A percentile compares a stretch with the other conserved stretches of the same genome.
Evolutionary conservation across 2,329 filamentous ascomycete genomes (phyloP).

Genomic region (Helotiales sp.): DNA sequence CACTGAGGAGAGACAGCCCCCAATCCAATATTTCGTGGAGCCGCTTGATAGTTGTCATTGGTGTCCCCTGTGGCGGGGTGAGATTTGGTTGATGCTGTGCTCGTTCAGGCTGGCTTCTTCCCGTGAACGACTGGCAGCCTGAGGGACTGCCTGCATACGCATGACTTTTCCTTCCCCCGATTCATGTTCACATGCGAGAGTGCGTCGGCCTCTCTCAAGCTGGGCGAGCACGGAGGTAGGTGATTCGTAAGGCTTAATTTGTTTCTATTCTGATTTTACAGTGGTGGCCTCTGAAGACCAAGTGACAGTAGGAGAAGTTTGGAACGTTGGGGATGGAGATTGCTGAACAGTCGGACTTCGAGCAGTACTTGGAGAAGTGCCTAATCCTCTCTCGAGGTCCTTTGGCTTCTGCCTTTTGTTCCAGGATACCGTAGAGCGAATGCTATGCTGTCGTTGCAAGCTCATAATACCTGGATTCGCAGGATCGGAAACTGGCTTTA

Average conservation of each 20-base stretch:
- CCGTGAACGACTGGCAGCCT: not conserved
- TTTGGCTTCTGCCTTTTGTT: slow-evolving; percentile 1
- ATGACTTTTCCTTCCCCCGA: not conserved
- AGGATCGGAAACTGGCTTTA: not conserved
- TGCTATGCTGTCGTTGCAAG: slow-evolving; percentile 3
- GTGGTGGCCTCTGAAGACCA: slow-evolving; percentile 13
- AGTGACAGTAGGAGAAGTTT: slow-evolving; percentile 3
- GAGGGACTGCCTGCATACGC: not conserved
- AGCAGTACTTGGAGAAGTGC: not conserved
- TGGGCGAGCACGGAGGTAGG: not conserved
- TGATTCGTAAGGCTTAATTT: not conserved
- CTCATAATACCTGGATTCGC: not conserved
- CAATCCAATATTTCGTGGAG: not conserved
- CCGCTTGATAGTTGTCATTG: not conserved
- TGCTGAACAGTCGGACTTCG: not conserved
- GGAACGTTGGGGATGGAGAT: not conserved
- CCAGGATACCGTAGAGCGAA: not conserved
- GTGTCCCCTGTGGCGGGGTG: not conserved
- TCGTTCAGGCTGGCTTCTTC: not conserved
- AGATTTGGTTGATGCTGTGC: not conserved
- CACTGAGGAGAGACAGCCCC: not conserved
- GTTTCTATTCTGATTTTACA: slow-evolving; percentile 2
- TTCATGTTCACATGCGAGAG: not conserved
- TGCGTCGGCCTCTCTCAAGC: not conserved
- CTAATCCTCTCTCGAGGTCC: slow-evolving; percentile 6